Base-by-base conservation (phyloP, 768 basidiomycete genomes). In the Lactifluus volemus region DNA sequence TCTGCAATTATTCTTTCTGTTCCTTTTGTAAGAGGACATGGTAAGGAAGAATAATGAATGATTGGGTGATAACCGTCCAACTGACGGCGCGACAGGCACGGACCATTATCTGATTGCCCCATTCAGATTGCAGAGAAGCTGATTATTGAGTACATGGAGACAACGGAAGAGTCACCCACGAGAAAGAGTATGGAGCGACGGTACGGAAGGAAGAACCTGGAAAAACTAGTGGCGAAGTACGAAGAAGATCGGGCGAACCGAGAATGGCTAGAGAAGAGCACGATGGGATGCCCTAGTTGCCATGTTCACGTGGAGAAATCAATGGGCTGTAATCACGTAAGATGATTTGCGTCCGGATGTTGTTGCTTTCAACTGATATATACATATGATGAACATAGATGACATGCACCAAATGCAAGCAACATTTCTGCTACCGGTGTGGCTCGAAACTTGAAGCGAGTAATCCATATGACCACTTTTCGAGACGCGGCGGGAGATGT, bases 401-500 rank as follows among this genome's bases (percentile, higher is more conserved):
- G 88, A 87, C 81, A 7, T 92, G 87, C 67, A 73, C 76, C n/a
- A 85, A 83, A 65, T 93, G 91, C 72, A 68, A 72, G 34, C 77
- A 81, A 53, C 91, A 93, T 68, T 93, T 91, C 68, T 93, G 91
- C 75, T 92, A 89, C 67, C 80, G 84, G 5, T 92, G 91, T 69
- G 90, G 87, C 5, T 59, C 71, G 1, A 79, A 76, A 65, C 70
- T 92, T 29, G 52, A 72, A 0, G 67, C 73, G 7, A 65, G 63
- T 15, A 73, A 85, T 61, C 88, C 89, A 0, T 92, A 91, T 65
- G 67, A 64, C 29, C 90, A 92, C 68, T 92, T 88, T 68, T 84
- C 83, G 36, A 78, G 73, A 34, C 76, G 72, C 11, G 79, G 79
- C 14, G 68, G 68, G 6, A 63, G 69, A 10, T 90, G 89, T 68